phyloP scores from a whole-genome alignment of 192 early-diverging fungal genomes.

The Jimgerdemannia lactiflua region DNA sequence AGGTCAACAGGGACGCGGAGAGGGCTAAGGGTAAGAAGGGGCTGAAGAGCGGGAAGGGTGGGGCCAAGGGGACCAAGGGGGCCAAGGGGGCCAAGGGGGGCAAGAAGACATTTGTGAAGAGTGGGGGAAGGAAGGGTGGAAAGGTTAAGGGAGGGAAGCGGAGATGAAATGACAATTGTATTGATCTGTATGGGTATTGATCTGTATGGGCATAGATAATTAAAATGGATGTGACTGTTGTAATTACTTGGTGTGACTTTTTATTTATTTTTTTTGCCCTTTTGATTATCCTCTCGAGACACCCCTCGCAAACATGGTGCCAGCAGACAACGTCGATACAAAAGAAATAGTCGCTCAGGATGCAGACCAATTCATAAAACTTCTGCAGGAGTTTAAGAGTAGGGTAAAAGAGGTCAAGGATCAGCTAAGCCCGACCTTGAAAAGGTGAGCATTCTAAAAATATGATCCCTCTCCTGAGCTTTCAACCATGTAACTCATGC shows the following conservation, averaged over 20 bases:
- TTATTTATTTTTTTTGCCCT: no score
- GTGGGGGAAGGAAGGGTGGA: constrained; percentile 7
- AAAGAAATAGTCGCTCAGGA: background rate
- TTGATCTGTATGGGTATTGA: no score
- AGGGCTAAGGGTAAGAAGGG: constrained; percentile 37
- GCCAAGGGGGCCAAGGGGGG: constrained; percentile 28
- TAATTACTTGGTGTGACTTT: no score
- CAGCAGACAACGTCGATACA: background rate
- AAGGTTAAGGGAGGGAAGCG: background rate
- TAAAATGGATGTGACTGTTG: no score
- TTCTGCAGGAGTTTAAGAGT: constrained; percentile 36
- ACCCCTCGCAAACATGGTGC: no score
- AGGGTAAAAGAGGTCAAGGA: constrained; percentile 41
- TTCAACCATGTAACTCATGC: background rate
- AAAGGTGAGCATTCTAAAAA: constrained; percentile 28
- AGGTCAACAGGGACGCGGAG: constrained; percentile 30
- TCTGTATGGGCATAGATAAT: no score
- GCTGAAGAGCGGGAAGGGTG: constrained; percentile 22
- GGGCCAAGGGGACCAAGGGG: constrained; percentile 32
- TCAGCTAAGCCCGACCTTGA: constrained; percentile 39
- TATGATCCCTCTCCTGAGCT: background rate
- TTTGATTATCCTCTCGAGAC: no score
- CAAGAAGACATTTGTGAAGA: no score
- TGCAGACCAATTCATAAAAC: constrained; percentile 24
- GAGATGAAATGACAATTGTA: background rate